phyloP scores from a whole-genome alignment of 768 basidiomycete species.

The Gyrodon lividus region DNA sequence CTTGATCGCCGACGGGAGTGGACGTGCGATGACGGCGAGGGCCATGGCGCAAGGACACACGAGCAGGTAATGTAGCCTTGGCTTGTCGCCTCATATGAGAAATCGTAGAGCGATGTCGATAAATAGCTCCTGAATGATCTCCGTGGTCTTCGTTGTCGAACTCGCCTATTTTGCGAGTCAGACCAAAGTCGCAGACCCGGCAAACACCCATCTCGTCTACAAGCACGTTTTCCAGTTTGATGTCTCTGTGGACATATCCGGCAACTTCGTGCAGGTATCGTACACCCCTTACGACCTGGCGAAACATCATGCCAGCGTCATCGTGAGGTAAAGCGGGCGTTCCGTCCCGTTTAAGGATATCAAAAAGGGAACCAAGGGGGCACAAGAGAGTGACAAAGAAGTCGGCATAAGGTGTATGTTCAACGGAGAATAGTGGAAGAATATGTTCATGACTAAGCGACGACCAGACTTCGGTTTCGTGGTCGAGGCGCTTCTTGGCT shows the following conservation, averaged over 20 bases:
- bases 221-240: slow-evolving; percentile 97
- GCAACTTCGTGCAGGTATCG: slow-evolving; percentile 80
- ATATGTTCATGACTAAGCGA: slow-evolving; percentile 82
- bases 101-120: slow-evolving; percentile 30
- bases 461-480: slow-evolving; percentile 73
- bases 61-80: slow-evolving; percentile 18
- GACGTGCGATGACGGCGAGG: slow-evolving; percentile 52
- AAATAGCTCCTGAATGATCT: slow-evolving; percentile 5
- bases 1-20: slow-evolving; percentile 37
- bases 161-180: slow-evolving; percentile 66
- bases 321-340: slow-evolving; percentile 68
- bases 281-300: slow-evolving; percentile 80
- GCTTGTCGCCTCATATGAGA: slow-evolving; percentile 25
- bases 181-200: slow-evolving; percentile 83
- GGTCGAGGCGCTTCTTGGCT: slow-evolving; percentile 57
- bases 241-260: slow-evolving; percentile 83
- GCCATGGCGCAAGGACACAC: slow-evolving; percentile 25
- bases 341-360: slow-evolving; percentile 74
- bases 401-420: slow-evolving; percentile 60
- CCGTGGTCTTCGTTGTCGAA: slow-evolving; percentile 35
- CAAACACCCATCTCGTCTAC: slow-evolving; percentile 88
- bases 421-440: slow-evolving; percentile 72
- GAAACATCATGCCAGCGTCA: slow-evolving; percentile 81
- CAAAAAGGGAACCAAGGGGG: slow-evolving; percentile 81
- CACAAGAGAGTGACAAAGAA: slow-evolving; percentile 84